Conservation (phyloP, 495 filamentous ascomycete species). For the Trichoderma asperelloides region DNA sequence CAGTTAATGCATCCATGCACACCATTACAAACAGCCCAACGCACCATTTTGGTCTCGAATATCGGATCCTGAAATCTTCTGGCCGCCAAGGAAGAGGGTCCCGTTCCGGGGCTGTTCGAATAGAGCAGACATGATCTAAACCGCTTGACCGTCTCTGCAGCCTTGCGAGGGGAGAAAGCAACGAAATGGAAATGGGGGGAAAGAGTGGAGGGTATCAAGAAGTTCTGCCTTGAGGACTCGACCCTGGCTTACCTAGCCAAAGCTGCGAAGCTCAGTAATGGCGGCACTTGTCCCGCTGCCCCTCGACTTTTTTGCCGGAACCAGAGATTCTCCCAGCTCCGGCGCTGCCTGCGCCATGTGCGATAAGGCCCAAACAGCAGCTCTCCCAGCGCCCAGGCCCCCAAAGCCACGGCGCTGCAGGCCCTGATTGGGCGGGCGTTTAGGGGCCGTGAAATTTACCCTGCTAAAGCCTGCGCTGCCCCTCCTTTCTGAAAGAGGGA, state of each 20-base stretch:
- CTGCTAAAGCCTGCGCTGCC: background rate
- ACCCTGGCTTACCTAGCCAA: constrained; percentile 4
- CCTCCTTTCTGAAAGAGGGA: background rate
- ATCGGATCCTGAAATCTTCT: constrained; percentile 85
- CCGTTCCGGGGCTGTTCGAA: constrained; percentile 79
- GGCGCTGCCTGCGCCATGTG: background rate
- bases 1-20: constrained; percentile 19
- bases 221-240: constrained; percentile 2
- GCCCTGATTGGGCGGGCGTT: background rate
- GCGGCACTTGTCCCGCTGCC: constrained; percentile 9
- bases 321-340: constrained; percentile 8
- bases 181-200: background rate
- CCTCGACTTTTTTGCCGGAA: constrained; percentile 11
- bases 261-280: constrained; percentile 6
- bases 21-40: constrained; percentile 17
- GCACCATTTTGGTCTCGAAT: constrained; percentile 85
- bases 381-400: background rate
- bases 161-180: background rate
- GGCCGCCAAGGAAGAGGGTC: constrained; percentile 77
- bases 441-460: background rate
- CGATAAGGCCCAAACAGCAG: background rate
- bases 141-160: background rate
- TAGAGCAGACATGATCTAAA: constrained; percentile 59
- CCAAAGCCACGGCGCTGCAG: background rate
- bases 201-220: background rate